phyloP scores from a whole-genome alignment of 75 land plant species.

The Cupressus sempervirens region DNA sequence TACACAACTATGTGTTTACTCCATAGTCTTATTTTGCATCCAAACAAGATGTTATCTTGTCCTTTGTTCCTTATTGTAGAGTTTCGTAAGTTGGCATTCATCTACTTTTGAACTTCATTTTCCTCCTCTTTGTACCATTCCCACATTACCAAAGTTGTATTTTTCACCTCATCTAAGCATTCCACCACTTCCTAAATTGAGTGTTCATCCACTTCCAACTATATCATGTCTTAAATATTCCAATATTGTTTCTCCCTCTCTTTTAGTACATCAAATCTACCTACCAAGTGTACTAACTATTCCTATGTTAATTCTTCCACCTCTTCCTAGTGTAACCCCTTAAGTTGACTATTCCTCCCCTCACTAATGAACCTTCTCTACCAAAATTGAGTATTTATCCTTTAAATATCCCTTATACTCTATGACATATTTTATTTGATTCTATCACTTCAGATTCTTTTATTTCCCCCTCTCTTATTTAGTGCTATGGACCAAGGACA shows the following conservation, averaged over 20 bases:
- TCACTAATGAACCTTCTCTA: too few relatives aligned
- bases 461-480: too few relatives aligned
- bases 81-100: background rate
- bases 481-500: too few relatives aligned
- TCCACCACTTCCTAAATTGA: background rate
- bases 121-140: background rate
- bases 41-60: background rate
- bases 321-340: too few relatives aligned
- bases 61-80: background rate
- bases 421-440: too few relatives aligned
- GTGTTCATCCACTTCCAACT: background rate
- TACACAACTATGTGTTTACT: background rate
- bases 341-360: too few relatives aligned
- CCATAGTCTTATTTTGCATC: background rate
- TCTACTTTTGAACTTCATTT: background rate
- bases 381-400: too few relatives aligned
- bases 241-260: background rate
- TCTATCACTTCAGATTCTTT: too few relatives aligned
- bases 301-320: too few relatives aligned
- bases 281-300: too few relatives aligned
- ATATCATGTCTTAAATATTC: background rate
- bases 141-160: background rate
- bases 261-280: background rate
- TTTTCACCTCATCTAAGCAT: background rate
- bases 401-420: too few relatives aligned